Percentiles rank a stretch among this genome's conserved stretches.
Evolutionary conservation across 352 stramenopile species (phyloP).

Genomic region (Globisporangium spinosum): DNA sequence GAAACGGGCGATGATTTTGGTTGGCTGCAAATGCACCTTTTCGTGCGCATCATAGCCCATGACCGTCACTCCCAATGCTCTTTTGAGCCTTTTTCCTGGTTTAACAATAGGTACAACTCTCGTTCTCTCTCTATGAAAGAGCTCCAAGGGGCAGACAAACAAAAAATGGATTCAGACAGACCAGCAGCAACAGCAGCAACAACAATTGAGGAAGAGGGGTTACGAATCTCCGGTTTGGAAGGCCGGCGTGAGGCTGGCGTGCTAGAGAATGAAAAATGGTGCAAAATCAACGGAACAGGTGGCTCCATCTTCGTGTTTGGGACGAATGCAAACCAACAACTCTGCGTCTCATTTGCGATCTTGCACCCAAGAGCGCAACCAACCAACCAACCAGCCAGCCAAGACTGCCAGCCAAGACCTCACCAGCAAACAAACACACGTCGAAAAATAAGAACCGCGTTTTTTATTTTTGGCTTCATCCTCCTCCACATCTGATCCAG

Average conservation of each 20-base stretch:
- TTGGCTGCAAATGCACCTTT: slow-evolving; percentile 14
- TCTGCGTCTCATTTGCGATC: slow-evolving; percentile 13
- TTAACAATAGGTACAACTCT: slow-evolving; percentile 16
- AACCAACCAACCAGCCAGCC: not conserved
- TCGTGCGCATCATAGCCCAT: slow-evolving; percentile 11
- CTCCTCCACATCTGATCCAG: slow-evolving; percentile 7
- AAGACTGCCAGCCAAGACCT: not conserved
- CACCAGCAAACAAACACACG: not conserved
- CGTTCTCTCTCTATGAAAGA: not conserved
- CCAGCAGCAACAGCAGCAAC: not conserved
- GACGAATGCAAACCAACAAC: not conserved
- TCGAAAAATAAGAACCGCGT: not conserved
- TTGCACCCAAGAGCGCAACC: slow-evolving; percentile 10
- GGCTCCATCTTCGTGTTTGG: not conserved
- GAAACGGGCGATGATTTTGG: not conserved
- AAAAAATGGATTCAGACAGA: slow-evolving; percentile 6
- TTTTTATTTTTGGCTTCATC: slow-evolving; percentile 1
- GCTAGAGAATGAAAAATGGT: not conserved
- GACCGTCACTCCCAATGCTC: not conserved
- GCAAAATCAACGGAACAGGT: not conserved
- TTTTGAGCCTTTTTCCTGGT: not conserved
- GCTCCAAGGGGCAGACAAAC: not conserved
- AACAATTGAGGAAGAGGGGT: not conserved
- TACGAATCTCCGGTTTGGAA: slow-evolving; percentile 14
- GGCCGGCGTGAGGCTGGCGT: not conserved